phyloP scores from a whole-genome alignment of 23 red algal species.

The Gracilaria vermiculophylla region DNA sequence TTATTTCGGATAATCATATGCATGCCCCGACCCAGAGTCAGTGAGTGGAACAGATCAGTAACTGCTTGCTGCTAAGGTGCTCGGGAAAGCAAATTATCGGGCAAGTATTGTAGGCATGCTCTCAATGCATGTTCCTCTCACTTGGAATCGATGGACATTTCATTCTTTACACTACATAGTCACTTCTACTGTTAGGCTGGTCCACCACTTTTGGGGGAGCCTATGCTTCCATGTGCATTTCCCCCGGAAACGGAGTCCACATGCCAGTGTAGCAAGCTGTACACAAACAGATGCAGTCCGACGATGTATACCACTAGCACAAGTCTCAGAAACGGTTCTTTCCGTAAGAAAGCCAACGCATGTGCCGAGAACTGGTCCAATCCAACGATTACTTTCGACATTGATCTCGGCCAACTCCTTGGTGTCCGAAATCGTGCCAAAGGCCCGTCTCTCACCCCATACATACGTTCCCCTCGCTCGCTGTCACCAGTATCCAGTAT shows the following conservation, averaged over 20 bases:
- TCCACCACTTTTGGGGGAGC: not conserved
- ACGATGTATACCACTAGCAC: slow-evolving; percentile 62
- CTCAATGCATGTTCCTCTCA: slow-evolving; percentile 17
- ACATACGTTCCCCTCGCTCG: slow-evolving; percentile 51
- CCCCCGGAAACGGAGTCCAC: slow-evolving; percentile 47
- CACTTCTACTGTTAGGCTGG: not conserved
- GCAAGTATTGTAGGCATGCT: slow-evolving; percentile 20
- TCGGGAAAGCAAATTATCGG: slow-evolving; percentile 60
- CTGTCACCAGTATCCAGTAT: slow-evolving; percentile 33
- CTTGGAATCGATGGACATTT: slow-evolving; percentile 32
- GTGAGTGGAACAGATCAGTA: slow-evolving; percentile 35
- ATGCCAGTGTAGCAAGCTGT: slow-evolving; percentile 78
- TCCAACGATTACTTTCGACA: slow-evolving; percentile 20
- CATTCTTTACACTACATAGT: not conserved
- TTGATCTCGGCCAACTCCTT: slow-evolving; percentile 33
- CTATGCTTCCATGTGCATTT: slow-evolving; percentile 24
- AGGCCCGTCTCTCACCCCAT: slow-evolving; percentile 64
- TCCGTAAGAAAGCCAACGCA: slow-evolving; percentile 56
- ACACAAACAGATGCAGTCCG: slow-evolving; percentile 72
- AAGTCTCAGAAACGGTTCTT: slow-evolving; percentile 69
- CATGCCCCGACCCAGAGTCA: slow-evolving; percentile 63
- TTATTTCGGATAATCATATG: too few relatives aligned
- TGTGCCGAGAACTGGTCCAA: slow-evolving; percentile 64
- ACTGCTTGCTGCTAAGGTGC: slow-evolving; percentile 64
- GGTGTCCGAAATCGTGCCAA: slow-evolving; percentile 66